Conservation (phyloP, 2,329 filamentous ascomycete species). For the Podosphaera aphanis region DNA sequence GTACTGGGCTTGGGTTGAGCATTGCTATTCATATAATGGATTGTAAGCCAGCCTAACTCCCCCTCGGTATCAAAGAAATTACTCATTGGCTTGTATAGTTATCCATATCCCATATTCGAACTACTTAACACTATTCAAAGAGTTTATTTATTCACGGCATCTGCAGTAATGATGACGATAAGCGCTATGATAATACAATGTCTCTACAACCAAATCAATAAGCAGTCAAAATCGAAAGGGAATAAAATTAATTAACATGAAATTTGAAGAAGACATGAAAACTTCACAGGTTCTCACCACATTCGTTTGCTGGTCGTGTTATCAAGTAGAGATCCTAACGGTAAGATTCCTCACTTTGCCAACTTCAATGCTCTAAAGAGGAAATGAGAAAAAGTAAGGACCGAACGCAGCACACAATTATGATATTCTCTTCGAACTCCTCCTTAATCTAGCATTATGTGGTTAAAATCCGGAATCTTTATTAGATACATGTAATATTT, state of each 20-base stretch:
- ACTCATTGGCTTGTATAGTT: constrained; percentile 25
- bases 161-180: constrained; percentile 46
- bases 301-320: too few species aligned
- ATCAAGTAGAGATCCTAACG: too few species aligned
- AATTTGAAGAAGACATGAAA: too few species aligned
- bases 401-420: too few species aligned
- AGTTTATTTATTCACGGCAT: constrained; percentile 41
- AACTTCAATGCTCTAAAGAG: too few species aligned
- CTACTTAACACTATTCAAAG: constrained; percentile 42
- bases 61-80: neutral
- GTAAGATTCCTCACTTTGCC: too few species aligned
- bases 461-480: too few species aligned
- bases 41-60: constrained; percentile 21
- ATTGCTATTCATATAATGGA: constrained; percentile 44
- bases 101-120: constrained; percentile 70
- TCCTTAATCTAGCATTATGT: too few species aligned
- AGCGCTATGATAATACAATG: constrained; percentile 47
- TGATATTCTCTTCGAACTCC: too few species aligned
- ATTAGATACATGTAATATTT: too few species aligned
- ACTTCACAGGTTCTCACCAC: too few species aligned
- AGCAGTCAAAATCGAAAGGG: neutral
- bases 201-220: constrained; percentile 27
- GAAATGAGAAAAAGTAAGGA: too few species aligned
- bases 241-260: neutral
- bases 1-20: constrained; percentile 61